Evolutionary conservation across 306 rosid genomes (phyloP).

Genomic region (Astragalus membranaceus): DNA sequence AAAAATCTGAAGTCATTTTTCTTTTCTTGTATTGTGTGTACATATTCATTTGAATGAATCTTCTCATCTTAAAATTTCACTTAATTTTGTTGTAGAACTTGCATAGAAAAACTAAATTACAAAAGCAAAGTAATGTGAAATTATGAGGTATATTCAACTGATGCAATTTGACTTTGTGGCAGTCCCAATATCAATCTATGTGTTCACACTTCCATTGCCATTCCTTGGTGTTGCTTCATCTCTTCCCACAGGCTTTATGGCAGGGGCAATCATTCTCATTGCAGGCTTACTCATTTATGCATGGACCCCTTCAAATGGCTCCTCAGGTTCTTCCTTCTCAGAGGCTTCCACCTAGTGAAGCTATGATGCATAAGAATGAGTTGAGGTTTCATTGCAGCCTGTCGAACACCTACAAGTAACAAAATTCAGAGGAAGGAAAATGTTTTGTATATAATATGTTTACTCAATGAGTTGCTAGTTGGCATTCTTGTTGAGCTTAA

Average conservation of each 20-base stretch:
- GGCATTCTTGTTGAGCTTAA: slow-evolving; percentile 3
- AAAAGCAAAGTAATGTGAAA: slow-evolving; percentile 12
- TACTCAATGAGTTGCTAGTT: background rate
- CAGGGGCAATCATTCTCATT: slow-evolving; percentile 62
- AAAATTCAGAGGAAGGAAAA: slow-evolving; percentile 5
- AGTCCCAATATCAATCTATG: slow-evolving; percentile 72
- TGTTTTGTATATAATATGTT: background rate
- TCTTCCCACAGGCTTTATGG: slow-evolving; percentile 71
- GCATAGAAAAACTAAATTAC: background rate
- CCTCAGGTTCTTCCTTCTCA: slow-evolving; percentile 29
- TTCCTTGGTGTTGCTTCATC: slow-evolving; percentile 72
- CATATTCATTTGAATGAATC: background rate
- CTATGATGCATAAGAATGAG: background rate
- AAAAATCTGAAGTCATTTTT: background rate
- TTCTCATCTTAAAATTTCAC: background rate
- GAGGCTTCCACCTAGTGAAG: slow-evolving; percentile 24
- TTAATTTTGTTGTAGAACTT: background rate
- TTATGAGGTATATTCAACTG: slow-evolving; percentile 9
- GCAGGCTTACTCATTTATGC: slow-evolving; percentile 68
- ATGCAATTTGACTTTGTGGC: slow-evolving; percentile 32
- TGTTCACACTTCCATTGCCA: slow-evolving; percentile 85
- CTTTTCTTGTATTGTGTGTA: background rate
- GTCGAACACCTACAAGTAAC: slow-evolving; percentile 1
- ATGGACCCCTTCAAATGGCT: slow-evolving; percentile 55
- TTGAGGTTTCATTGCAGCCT: background rate